phyloP scores from a whole-genome alignment of 768 basidiomycete genomes.

The Lentinula guzmanii region DNA sequence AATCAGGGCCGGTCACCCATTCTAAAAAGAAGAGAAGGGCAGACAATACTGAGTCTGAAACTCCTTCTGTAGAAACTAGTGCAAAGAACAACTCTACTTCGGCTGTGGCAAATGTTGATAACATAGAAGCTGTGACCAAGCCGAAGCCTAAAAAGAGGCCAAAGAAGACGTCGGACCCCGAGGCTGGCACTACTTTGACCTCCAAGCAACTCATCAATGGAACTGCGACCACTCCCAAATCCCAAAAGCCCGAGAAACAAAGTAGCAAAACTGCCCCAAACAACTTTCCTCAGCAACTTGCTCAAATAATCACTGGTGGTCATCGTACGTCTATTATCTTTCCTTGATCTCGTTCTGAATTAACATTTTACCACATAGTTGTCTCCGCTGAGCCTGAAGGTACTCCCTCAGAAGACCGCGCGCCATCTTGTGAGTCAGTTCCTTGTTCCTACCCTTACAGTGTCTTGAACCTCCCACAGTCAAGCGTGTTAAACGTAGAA shows the following conservation, averaged over 20 bases:
- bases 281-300: neutral
- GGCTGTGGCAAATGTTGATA: neutral
- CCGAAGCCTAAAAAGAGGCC: neutral
- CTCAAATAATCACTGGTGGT: neutral
- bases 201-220: neutral
- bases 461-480: neutral
- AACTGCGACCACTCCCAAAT: neutral
- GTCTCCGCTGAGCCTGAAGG: neutral
- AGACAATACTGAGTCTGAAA: neutral
- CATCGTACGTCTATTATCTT: neutral
- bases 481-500: neutral
- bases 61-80: neutral
- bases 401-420: neutral
- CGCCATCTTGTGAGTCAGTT: neutral
- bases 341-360: neutral
- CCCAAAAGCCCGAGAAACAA: neutral
- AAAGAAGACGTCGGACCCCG: neutral
- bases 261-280: neutral
- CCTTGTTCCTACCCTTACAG: neutral
- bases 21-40: constrained; percentile 13
- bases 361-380: neutral
- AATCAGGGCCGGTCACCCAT: neutral
- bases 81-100: neutral
- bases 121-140: neutral
- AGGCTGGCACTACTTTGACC: neutral